phyloP scores from a whole-genome alignment of 1,284 basidiomycete species.

The Microbotryum silenes-acaulis region DNA sequence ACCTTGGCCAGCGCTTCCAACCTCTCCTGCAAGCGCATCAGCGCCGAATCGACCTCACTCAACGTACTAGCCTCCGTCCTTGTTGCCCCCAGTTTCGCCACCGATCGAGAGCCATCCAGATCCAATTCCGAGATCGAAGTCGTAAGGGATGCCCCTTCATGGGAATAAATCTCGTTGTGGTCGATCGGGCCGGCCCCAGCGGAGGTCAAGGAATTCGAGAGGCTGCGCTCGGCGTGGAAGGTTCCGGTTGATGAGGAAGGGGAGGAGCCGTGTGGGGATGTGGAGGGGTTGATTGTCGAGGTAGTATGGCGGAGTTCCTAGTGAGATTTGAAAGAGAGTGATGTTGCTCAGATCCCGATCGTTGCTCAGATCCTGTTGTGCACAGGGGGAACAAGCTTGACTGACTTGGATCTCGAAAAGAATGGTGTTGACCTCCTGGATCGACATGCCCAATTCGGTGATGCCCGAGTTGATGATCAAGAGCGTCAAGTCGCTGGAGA shows the following conservation, averaged over 20 bases:
- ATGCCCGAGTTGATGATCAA: slow-evolving; percentile 24
- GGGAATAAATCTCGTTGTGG: too few species aligned
- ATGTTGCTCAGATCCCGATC: neutral
- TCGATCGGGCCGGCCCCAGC: too few species aligned
- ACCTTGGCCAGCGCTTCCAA: slow-evolving; percentile 54
- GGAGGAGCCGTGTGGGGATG: neutral
- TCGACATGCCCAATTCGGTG: slow-evolving; percentile 26
- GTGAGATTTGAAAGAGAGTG: neutral
- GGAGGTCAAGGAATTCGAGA: neutral
- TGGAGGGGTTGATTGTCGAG: neutral
- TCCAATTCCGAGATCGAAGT: too few species aligned
- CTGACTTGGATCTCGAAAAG: slow-evolving; percentile 35
- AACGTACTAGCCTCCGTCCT: slow-evolving; percentile 41
- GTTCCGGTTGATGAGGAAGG: neutral
- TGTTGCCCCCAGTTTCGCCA: too few species aligned
- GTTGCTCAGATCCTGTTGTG: neutral
- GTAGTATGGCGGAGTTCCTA: slow-evolving; percentile 31
- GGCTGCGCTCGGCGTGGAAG: neutral
- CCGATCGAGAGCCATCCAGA: too few species aligned
- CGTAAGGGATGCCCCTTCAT: too few species aligned
- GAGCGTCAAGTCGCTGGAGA: slow-evolving; percentile 16
- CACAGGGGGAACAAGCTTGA: neutral
- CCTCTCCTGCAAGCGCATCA: slow-evolving; percentile 68
- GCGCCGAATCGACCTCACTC: slow-evolving; percentile 64
- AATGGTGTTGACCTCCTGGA: slow-evolving; percentile 29